A percentile compares a stretch with the other conserved stretches of the same genome.
phyloP scores from a whole-genome alignment of 192 early-diverging fungal genomes.

The Podila clonocystis region DNA sequence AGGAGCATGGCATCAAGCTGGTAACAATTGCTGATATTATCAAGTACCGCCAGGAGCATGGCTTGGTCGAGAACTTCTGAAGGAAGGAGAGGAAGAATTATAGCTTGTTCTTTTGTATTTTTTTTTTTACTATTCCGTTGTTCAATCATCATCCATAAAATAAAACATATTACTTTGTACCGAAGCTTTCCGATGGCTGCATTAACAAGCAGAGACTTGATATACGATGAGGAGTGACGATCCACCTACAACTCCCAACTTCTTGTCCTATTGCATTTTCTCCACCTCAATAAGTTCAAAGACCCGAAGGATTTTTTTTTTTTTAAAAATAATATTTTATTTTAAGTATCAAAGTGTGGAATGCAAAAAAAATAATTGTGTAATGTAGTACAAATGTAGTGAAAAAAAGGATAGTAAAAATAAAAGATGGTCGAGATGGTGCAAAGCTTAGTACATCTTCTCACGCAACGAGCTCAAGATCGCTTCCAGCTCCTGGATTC shows the following conservation, averaged over 20 bases:
- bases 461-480: conserved; percentile 11
- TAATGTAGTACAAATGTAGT: not conserved
- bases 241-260: too few species aligned
- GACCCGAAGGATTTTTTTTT: too few species aligned
- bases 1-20: conserved; percentile 83
- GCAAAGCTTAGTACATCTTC: conserved; percentile 14
- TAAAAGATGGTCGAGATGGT: not conserved
- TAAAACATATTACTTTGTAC: too few species aligned
- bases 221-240: too few species aligned
- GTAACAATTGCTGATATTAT: conserved; percentile 91
- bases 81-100: not conserved
- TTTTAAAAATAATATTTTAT: not conserved
- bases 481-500: conserved; percentile 40
- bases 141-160: too few species aligned
- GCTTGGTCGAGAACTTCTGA: conserved; percentile 29
- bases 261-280: too few species aligned
- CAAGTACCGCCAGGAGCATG: conserved; percentile 72
- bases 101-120: not conserved
- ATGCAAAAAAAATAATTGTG: not conserved
- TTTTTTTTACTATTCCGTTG: not conserved
- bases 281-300: too few species aligned
- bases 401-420: too few species aligned
- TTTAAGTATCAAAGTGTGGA: not conserved
- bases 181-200: too few species aligned
- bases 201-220: too few species aligned